phyloP scores from a whole-genome alignment of 148 eudicot species.

The Beta vulgaris region DNA sequence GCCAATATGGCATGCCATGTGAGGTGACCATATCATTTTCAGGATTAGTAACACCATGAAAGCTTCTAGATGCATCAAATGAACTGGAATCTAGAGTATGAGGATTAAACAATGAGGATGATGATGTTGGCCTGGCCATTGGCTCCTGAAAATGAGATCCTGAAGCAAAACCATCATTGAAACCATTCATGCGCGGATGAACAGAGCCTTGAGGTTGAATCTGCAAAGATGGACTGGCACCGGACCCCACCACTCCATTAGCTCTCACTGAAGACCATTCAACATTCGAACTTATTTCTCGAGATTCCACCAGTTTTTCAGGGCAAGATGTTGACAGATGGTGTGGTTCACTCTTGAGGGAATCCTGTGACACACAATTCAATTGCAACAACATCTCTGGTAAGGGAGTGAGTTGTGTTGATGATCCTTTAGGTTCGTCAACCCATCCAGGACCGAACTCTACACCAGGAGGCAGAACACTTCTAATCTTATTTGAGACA shows the following conservation, averaged over 20 bases:
- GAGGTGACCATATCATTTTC: slow-evolving; percentile 24
- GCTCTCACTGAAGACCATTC: slow-evolving; percentile 34
- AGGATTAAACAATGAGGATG: slow-evolving; percentile 29
- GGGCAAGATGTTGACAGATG: slow-evolving; percentile 22
- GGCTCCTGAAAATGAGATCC: slow-evolving; percentile 38
- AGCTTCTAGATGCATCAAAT: slow-evolving; percentile 26
- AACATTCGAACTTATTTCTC: slow-evolving; percentile 29
- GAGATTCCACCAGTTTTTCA: slow-evolving; percentile 25
- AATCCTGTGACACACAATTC: slow-evolving; percentile 23
- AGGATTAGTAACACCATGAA: slow-evolving; percentile 15
- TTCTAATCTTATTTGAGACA: slow-evolving; percentile 54
- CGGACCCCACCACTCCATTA: slow-evolving; percentile 25
- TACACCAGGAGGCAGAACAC: slow-evolving; percentile 53
- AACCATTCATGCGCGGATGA: slow-evolving; percentile 41
- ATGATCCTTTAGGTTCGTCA: slow-evolving; percentile 42
- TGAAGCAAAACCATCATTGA: slow-evolving; percentile 30
- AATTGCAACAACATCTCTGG: slow-evolving; percentile 34
- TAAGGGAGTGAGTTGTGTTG: slow-evolving; percentile 25
- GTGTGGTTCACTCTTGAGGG: slow-evolving; percentile 23
- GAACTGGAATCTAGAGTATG: slow-evolving; percentile 23
- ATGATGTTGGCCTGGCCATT: slow-evolving; percentile 15
- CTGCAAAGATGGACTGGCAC: slow-evolving; percentile 16
- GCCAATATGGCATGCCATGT: slow-evolving; percentile 36
- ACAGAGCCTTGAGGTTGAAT: slow-evolving; percentile 21
- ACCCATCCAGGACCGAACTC: slow-evolving; percentile 91